Evolutionary conservation across 140 eudicot genomes (phyloP).

Genomic region (Bidens hawaiensis): DNA sequence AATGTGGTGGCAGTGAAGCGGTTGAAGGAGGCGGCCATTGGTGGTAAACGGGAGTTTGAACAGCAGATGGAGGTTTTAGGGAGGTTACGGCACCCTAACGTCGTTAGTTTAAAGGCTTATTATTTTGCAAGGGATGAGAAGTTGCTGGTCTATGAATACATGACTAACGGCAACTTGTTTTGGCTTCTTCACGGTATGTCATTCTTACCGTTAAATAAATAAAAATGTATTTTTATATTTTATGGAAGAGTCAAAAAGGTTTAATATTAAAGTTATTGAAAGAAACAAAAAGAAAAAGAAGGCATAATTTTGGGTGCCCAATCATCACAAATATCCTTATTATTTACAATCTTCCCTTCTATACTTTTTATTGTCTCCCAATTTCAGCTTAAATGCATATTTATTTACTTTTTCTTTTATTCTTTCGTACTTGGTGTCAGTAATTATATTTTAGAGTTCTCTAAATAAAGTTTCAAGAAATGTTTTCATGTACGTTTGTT

Average conservation of each 20-base stretch:
- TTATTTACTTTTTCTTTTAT: background rate
- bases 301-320: conserved; percentile 27
- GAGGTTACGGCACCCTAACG: conserved; percentile 68
- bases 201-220: conserved; percentile 14
- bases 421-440: background rate
- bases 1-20: conserved; percentile 89
- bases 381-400: conserved; percentile 14
- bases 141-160: conserved; percentile 72
- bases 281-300: conserved; percentile 27
- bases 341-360: background rate
- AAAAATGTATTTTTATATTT: no score
- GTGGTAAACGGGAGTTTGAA: conserved; percentile 82
- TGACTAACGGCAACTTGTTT: conserved; percentile 85
- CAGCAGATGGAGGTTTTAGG: conserved; percentile 92
- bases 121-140: conserved; percentile 88
- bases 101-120: conserved; percentile 78
- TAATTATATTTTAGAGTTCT: background rate
- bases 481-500: background rate
- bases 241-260: conserved; percentile 15
- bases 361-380: conserved; percentile 11
- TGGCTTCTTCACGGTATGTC: conserved; percentile 93
- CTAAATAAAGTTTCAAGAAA: no score
- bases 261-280: conserved; percentile 18
- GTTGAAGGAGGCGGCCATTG: conserved; percentile 58
- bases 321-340: conserved; percentile 25